A percentile compares a stretch with the other conserved stretches of the same genome.
phyloP scores from a whole-genome alignment of 768 basidiomycete genomes.

The Cystobasidium onofrii region DNA sequence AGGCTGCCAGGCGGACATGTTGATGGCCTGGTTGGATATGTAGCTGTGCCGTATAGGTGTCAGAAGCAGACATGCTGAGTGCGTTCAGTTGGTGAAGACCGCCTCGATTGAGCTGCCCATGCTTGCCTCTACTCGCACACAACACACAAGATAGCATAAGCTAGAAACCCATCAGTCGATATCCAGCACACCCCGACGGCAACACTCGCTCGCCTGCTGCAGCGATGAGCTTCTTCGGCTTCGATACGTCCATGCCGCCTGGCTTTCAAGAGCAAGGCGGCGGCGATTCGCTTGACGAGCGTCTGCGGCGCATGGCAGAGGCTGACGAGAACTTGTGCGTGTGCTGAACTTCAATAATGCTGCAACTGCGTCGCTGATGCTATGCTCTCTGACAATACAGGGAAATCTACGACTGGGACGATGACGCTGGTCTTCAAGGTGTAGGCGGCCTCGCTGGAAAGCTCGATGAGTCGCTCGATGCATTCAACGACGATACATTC shows the following conservation, averaged over 20 bases:
- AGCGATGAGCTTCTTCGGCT: slow-evolving; percentile 26
- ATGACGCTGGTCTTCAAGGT: slow-evolving; percentile 2
- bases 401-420: slow-evolving; percentile 26
- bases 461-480: slow-evolving; percentile 53
- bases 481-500: slow-evolving; percentile 95
- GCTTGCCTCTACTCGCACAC: not conserved
- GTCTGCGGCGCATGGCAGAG: slow-evolving; percentile 1
- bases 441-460: slow-evolving; percentile 21
- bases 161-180: not conserved
- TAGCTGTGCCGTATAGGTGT: too few species aligned
- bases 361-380: not conserved
- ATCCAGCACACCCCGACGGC: not conserved
- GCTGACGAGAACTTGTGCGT: slow-evolving; percentile 26
- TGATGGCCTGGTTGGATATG: not conserved
- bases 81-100: not conserved
- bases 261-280: not conserved
- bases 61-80: not conserved
- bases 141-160: not conserved
- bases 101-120: not conserved
- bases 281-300: slow-evolving; percentile 19
- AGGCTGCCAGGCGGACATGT: slow-evolving; percentile 14
- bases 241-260: slow-evolving; percentile 6
- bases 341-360: not conserved
- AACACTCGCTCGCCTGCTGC: slow-evolving; percentile 2
- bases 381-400: not conserved